Percentiles rank a stretch among this genome's conserved stretches.
Evolutionary conservation across 768 basidiomycete species (phyloP).

Genomic region (Amanita molliuscula): DNA sequence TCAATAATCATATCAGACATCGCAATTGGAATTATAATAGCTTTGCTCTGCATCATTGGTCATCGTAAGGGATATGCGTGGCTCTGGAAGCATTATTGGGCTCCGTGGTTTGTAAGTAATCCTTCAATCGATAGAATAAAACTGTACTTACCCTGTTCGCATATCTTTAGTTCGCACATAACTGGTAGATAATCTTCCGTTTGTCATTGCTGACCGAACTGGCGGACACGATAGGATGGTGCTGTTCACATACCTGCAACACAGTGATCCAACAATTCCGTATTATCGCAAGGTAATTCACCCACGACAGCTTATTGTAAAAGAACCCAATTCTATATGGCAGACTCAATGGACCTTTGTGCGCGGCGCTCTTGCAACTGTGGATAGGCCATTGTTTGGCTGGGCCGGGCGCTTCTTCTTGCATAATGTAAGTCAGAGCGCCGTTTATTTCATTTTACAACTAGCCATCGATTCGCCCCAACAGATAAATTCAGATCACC

Average conservation of each 20-base stretch:
- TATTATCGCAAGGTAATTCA: slow-evolving; percentile 38
- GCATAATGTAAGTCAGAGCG: slow-evolving; percentile 32
- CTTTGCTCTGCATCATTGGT: slow-evolving; percentile 20
- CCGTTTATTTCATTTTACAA: background rate
- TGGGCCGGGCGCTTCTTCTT: slow-evolving; percentile 49
- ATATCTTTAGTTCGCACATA: slow-evolving; percentile 30
- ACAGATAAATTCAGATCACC: slow-evolving; percentile 38
- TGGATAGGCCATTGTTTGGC: slow-evolving; percentile 49
- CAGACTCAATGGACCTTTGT: slow-evolving; percentile 48
- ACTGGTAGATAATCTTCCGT: slow-evolving; percentile 20
- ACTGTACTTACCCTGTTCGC: slow-evolving; percentile 1
- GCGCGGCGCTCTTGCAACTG: slow-evolving; percentile 48
- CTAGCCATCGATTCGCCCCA: background rate
- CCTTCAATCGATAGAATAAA: background rate
- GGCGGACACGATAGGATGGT: slow-evolving; percentile 37
- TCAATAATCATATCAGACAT: slow-evolving; percentile 33
- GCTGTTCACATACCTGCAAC: slow-evolving; percentile 52
- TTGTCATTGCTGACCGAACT: background rate
- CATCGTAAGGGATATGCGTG: slow-evolving; percentile 19
- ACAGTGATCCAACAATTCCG: slow-evolving; percentile 48
- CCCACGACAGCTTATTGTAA: background rate
- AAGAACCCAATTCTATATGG: background rate
- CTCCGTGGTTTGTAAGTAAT: slow-evolving; percentile 37
- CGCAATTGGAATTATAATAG: slow-evolving; percentile 28
- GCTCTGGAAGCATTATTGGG: slow-evolving; percentile 31